Evolutionary conservation across 441 rosid genomes (phyloP).

Genomic region (Metrosideros polymorpha): DNA sequence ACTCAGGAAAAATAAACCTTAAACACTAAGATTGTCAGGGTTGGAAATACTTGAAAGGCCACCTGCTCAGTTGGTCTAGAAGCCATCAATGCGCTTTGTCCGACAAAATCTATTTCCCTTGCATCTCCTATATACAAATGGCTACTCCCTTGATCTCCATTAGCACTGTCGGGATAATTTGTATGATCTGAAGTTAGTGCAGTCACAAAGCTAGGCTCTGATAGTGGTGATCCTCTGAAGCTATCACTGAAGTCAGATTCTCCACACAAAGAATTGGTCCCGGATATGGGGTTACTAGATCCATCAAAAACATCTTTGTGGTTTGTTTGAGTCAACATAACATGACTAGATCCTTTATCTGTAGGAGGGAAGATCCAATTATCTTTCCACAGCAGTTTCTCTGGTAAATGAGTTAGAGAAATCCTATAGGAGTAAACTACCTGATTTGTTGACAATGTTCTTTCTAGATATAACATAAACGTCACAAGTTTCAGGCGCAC

Average conservation of each 20-base stretch:
- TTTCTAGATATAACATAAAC: conserved; percentile 40
- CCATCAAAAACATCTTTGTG: conserved; percentile 20
- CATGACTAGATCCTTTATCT: conserved; percentile 25
- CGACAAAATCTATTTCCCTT: conserved; percentile 3
- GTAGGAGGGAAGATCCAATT: neutral
- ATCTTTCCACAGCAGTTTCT: neutral
- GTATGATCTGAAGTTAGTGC: conserved; percentile 18
- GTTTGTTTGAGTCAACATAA: conserved; percentile 19
- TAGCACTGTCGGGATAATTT: conserved; percentile 11
- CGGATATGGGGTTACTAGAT: conserved; percentile 15
- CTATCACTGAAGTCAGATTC: conserved; percentile 20
- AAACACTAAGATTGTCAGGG: neutral
- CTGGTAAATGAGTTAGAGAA: neutral
- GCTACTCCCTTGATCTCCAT: conserved; percentile 14
- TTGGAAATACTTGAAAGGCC: neutral
- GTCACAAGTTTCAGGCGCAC: conserved; percentile 43
- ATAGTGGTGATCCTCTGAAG: conserved; percentile 20
- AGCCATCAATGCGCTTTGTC: conserved; percentile 15
- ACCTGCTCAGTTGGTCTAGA: conserved; percentile 35
- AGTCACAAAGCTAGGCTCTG: conserved; percentile 20
- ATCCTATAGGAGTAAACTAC: conserved; percentile 1
- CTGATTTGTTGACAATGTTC: conserved; percentile 37
- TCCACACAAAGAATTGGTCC: conserved; percentile 19
- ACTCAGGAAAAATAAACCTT: neutral
- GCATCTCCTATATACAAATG: conserved; percentile 14